Evolutionary conservation across 257 asterid species (phyloP).

Genomic region (Solanum infundibuliforme): DNA sequence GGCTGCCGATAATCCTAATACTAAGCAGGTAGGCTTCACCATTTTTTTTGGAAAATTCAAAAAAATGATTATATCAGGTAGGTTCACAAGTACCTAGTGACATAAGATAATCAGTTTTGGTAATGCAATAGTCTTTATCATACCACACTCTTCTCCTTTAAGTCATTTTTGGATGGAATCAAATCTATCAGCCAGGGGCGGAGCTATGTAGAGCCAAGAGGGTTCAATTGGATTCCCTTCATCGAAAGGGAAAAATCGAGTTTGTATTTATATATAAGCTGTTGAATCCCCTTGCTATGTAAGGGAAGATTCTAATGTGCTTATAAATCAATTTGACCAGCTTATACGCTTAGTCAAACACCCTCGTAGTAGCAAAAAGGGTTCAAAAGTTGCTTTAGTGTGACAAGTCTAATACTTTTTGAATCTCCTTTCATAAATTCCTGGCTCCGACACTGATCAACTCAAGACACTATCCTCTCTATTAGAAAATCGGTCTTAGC

Average conservation of each 20-base stretch:
- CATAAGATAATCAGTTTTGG: background rate
- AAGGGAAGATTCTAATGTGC: background rate
- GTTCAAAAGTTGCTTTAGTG: background rate
- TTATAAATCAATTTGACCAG: background rate
- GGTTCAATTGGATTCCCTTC: background rate
- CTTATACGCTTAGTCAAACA: background rate
- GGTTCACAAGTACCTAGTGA: background rate
- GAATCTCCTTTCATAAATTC: background rate
- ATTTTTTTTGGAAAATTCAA: background rate
- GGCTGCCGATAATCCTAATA: slow-evolving; percentile 25
- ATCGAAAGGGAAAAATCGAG: background rate
- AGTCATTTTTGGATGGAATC: background rate
- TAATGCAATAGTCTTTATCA: background rate
- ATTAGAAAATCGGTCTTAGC: background rate
- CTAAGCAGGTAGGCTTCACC: slow-evolving; percentile 34
- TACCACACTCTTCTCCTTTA: background rate
- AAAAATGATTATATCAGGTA: background rate
- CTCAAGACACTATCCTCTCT: background rate
- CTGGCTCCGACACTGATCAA: background rate
- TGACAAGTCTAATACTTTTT: background rate
- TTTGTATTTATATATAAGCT: background rate
- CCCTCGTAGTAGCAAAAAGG: background rate
- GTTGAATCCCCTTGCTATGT: background rate
- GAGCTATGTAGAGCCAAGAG: background rate
- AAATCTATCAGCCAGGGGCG: background rate